Evolutionary conservation across 495 filamentous ascomycete species (phyloP).

Genomic region (Trypethelium eluteriae): DNA sequence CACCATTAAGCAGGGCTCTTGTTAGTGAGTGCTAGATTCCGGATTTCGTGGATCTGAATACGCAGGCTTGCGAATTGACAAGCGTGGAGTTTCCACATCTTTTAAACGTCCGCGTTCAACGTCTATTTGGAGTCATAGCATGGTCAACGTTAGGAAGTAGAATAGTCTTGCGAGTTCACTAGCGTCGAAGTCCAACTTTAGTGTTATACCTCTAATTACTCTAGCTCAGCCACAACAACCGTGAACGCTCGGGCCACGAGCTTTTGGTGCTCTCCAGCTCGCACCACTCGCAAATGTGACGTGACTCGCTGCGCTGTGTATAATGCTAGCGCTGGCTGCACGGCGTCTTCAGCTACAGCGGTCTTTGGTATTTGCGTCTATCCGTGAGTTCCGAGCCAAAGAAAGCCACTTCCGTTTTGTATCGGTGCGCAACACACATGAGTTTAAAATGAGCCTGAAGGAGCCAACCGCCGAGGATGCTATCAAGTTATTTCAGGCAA

Average conservation of each 20-base stretch:
- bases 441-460: conserved; percentile 18
- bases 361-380: no score
- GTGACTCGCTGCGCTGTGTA: no score
- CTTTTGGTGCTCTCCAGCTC: no score
- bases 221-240: no score
- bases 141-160: background rate
- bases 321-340: no score
- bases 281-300: no score
- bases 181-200: background rate
- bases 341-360: no score
- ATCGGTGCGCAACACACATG: background rate
- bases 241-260: no score
- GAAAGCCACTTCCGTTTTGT: background rate
- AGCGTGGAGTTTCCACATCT: background rate
- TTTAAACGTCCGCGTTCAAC: no score
- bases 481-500: conserved; percentile 41
- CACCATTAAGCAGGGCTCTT: background rate
- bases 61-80: background rate
- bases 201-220: no score
- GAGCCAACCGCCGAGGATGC: conserved; percentile 34
- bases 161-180: background rate
- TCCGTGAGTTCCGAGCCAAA: background rate
- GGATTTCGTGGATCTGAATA: background rate
- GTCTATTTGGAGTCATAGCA: no score
- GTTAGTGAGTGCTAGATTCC: background rate